Base-by-base conservation (phyloP, 129 eudicot genomes). In the Flaveria brownii region DNA sequence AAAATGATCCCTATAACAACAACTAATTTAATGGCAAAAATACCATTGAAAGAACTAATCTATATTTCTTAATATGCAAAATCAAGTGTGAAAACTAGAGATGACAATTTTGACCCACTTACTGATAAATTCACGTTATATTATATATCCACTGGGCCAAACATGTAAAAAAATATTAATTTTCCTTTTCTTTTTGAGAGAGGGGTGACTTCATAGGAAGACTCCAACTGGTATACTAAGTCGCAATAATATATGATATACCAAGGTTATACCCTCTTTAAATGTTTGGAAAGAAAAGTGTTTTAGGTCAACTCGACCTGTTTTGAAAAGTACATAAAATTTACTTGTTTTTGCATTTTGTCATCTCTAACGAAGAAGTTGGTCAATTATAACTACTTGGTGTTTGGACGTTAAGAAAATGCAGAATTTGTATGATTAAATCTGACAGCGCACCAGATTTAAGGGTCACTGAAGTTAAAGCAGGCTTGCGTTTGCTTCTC, bases 401-500 rank as follows among this genome's bases (percentile, higher is more conserved):
- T 8, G 15, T 45, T 56, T 26, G 46, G 11, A 47, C 17, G 23
- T 45, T 39, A 72, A 47, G 56, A 73, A 49, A 49, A 72, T 42
- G 55, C 6, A 77, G 30, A 55, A 73, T 50, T 3, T 71, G 20
- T 62, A 28, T 25, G 25, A 18, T 64, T 26, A 66, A 28, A 20
- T 61, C 55, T 65, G 47, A 66, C 43, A 23, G 80, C 86, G 33
- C 15, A 94, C 99, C 99, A 82, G 96, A 83, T 86, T 86, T 90
- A 66, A 68, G 74, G 49, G 85, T 52, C 41, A 84, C 22, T 54
- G 91, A 76, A 82, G 86, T 77, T 77, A 83, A 78, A 13, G 82
- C 73, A 64, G 94, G 82, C 84, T 81, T 88, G 74, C 89, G 86
- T 72, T 77, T 84, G 78, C 88, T 86, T 84, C 97, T 86, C 86